Base-by-base conservation (phyloP, 2,329 filamentous ascomycete genomes). In the Tolypocladium album region DNA sequence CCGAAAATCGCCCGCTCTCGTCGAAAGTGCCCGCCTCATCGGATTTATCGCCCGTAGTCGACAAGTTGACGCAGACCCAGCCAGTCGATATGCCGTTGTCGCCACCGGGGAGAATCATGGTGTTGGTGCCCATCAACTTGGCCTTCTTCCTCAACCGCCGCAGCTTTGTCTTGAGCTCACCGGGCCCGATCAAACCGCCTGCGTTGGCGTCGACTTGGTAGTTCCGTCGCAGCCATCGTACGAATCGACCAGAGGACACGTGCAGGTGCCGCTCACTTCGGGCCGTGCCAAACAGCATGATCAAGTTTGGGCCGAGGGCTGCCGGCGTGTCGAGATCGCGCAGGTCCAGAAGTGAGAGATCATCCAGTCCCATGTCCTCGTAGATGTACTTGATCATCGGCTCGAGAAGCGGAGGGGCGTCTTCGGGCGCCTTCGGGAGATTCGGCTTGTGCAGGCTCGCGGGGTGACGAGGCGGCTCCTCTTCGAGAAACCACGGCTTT, bases 31-130 rank as follows among this genome's bases (percentile, higher is more conserved):
- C 70, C 17, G 74, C 69, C 62, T 83, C 79, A 11, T 71, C 68
- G 20, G 71, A 67, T n/a, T 80, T 77, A 27, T 82, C 81, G 52
- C 88, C 83, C 1, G 91, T 80, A 20, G 83, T 83, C 5, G 90
- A 90, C 12, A 94, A 82, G 70, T 96, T 95, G 62, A 97, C 89
- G 73, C 94, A 99, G 24, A 99, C 88, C 94, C 94, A 99, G 12
- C 92, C 92, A 0, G 93, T 97, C 15, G 88, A 87, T 58, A 96
- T 89, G 2, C 92, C 93, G 69, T 97, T 90, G 66, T 96, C 92
- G 1, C 82, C 77, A 56, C 82, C 82, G 13, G 84, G 83, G 7
- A 84, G 78, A 55, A 82, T 80, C n/a, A 86, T 85, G 0, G 85
- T 83, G 2, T 86, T 85, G 61, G 83, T 88, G 17, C 89, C 91